Evolutionary conservation across 345 rosid species (phyloP).

Genomic region (Boechera stricta): DNA sequence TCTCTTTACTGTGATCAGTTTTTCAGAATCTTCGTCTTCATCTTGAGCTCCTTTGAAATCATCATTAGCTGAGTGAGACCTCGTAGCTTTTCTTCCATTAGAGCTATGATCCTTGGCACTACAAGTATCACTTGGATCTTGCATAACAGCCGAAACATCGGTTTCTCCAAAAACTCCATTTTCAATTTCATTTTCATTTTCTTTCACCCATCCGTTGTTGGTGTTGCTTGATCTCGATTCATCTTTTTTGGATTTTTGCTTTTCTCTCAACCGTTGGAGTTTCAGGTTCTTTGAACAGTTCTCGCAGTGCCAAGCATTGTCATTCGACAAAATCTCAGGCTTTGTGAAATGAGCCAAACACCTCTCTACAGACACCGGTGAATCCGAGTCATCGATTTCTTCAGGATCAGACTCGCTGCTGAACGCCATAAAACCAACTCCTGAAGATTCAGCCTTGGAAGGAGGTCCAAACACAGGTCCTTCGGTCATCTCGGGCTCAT

Average conservation of each 20-base stretch:
- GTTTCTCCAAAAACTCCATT: constrained; percentile 34
- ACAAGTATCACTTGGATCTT: constrained; percentile 46
- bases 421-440: constrained; percentile 56
- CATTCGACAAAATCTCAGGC: constrained; percentile 82
- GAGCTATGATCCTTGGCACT: constrained; percentile 45
- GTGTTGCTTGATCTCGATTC: constrained; percentile 37
- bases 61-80: constrained; percentile 48
- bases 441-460: constrained; percentile 55
- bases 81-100: constrained; percentile 42
- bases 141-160: constrained; percentile 24
- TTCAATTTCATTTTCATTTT: constrained; percentile 22
- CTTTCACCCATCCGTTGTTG: constrained; percentile 45
- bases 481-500: constrained; percentile 71
- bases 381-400: constrained; percentile 85
- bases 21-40: constrained; percentile 50
- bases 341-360: constrained; percentile 85
- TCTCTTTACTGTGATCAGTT: constrained; percentile 70
- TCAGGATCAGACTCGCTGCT: constrained; percentile 93
- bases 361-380: constrained; percentile 90
- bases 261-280: constrained; percentile 52
- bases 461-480: constrained; percentile 70
- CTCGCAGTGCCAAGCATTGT: constrained; percentile 98
- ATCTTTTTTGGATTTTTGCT: constrained; percentile 45
- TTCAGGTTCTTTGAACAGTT: constrained; percentile 69
- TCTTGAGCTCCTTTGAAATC: constrained; percentile 51